A percentile compares a stretch with the other conserved stretches of the same genome.
These are phyloP conservation scores for Picochlorum sp. DNA, from an alignment of 139 green algal genomes.

Conservation along the genomic window DNA sequence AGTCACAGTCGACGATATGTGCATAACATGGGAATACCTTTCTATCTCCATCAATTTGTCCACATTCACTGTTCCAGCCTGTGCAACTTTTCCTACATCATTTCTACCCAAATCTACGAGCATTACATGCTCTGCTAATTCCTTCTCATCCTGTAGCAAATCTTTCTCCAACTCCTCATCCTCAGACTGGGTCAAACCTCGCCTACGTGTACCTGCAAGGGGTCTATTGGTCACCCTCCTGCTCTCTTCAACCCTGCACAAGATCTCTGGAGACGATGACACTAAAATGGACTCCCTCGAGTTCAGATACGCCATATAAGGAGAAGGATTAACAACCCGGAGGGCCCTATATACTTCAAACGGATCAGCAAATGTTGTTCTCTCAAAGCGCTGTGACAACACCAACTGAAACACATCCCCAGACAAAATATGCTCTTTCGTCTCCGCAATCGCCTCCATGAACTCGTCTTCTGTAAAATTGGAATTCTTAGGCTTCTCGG, in stretches of 20 bases:
- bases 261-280: slow-evolving; percentile 90
- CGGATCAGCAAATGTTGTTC: slow-evolving; percentile 87
- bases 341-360: slow-evolving; percentile 98
- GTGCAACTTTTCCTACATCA: slow-evolving; percentile 85
- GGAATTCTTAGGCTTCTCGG: slow-evolving; percentile 36
- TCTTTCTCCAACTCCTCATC: slow-evolving; percentile 82
- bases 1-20: slow-evolving; percentile 92
- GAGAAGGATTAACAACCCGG: slow-evolving; percentile 96
- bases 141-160: slow-evolving; percentile 93
- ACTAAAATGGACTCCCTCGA: slow-evolving; percentile 86
- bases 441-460: slow-evolving; percentile 58
- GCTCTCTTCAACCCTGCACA: slow-evolving; percentile 60
- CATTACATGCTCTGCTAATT: slow-evolving; percentile 97
- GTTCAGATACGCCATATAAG: slow-evolving; percentile 97
- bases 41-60: slow-evolving; percentile 97
- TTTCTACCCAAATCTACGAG: slow-evolving; percentile 97
- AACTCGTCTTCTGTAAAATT: slow-evolving; percentile 89
- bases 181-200: slow-evolving; percentile 51
- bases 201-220: slow-evolving; percentile 82
- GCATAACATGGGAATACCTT: slow-evolving; percentile 99
- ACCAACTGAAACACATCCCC: slow-evolving; percentile 99
- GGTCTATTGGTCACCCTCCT: slow-evolving; percentile 48
- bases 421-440: slow-evolving; percentile 93
- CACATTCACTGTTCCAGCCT: slow-evolving; percentile 78
- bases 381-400: slow-evolving; percentile 90